A percentile compares a stretch with the other conserved stretches of the same genome.
Conservation (phyloP, 2,329 filamentous ascomycete genomes). For the Xylaria sp. region DNA sequence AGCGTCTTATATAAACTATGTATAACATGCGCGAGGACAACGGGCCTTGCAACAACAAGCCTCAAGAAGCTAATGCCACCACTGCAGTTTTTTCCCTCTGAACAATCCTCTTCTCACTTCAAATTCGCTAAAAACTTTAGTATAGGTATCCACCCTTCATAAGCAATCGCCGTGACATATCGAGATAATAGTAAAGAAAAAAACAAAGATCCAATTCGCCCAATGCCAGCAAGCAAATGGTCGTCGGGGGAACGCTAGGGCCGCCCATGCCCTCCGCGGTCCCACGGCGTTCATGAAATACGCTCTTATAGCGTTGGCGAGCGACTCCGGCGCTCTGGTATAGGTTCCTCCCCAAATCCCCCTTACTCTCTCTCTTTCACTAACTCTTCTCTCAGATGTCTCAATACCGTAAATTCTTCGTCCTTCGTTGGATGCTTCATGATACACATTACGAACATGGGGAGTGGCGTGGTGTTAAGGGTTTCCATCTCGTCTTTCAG, state of each 20-base stretch:
- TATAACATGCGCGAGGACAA: slow-evolving; percentile 20
- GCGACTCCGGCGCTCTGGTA: slow-evolving; percentile 21
- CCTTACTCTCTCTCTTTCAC: no score
- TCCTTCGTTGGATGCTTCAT: slow-evolving; percentile 29
- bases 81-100: slow-evolving; percentile 15
- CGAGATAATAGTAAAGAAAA: slow-evolving; percentile 28
- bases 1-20: slow-evolving; percentile 20
- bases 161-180: slow-evolving; percentile 35
- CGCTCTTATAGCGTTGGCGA: slow-evolving; percentile 19
- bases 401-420: slow-evolving; percentile 19
- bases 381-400: background rate
- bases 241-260: slow-evolving; percentile 12
- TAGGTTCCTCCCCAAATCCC: slow-evolving; percentile 18
- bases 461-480: slow-evolving; percentile 9
- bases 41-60: slow-evolving; percentile 1
- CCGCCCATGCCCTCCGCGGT: background rate
- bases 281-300: no score
- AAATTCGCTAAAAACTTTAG: slow-evolving; percentile 28
- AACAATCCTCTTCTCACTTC: slow-evolving; percentile 23
- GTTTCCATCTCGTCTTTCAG: slow-evolving; percentile 16
- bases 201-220: slow-evolving; percentile 29
- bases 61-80: slow-evolving; percentile 10
- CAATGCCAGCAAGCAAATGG: slow-evolving; percentile 33
- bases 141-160: slow-evolving; percentile 39
- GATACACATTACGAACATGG: slow-evolving; percentile 30